Evolutionary conservation across 2,329 filamentous ascomycete species (phyloP).

Genomic region (Incumbomyces delicatus): DNA sequence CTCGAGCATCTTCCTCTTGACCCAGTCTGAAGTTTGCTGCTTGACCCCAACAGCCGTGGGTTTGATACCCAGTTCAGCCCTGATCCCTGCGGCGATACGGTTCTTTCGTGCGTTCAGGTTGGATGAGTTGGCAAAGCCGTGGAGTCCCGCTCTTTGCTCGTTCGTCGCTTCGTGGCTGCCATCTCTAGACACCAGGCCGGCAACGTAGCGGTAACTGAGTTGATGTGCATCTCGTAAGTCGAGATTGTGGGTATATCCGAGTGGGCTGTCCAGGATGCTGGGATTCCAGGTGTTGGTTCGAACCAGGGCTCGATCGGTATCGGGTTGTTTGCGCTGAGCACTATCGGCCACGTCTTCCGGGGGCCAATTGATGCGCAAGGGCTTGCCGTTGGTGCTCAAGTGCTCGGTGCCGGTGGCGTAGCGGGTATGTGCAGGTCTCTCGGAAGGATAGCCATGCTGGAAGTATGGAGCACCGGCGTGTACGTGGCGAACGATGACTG

Average conservation of each 20-base stretch:
- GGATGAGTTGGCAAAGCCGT: neutral
- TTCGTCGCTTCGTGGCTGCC: neutral
- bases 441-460: constrained; percentile 41
- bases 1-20: constrained; percentile 19
- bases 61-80: neutral
- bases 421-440: constrained; percentile 32
- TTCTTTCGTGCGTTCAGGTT: neutral
- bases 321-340: constrained; percentile 47
- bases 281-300: constrained; percentile 41
- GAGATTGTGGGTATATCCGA: neutral
- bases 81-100: neutral
- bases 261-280: constrained; percentile 5
- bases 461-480: constrained; percentile 42
- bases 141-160: neutral
- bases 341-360: constrained; percentile 39
- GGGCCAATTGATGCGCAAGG: constrained; percentile 67
- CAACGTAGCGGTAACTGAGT: neutral
- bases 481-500: constrained; percentile 69
- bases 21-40: constrained; percentile 16
- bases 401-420: constrained; percentile 51
- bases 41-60: neutral
- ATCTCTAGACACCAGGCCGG: neutral
- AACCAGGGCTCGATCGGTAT: constrained; percentile 68
- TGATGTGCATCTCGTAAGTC: neutral
- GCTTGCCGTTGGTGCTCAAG: constrained; percentile 36